Evolutionary conservation across 441 rosid genomes (phyloP).

Genomic region (Biscutella auriculata): DNA sequence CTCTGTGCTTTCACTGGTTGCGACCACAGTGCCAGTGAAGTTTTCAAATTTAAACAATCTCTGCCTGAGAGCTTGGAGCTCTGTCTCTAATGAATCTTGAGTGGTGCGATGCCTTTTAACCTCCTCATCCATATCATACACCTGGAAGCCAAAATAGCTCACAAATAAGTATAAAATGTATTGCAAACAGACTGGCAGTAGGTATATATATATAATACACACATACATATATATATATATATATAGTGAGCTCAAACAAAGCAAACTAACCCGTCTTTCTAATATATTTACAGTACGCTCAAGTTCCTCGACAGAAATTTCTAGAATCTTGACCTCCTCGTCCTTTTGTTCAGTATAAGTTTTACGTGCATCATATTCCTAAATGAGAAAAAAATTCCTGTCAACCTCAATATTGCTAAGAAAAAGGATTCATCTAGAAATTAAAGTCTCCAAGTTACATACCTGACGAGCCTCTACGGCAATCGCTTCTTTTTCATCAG

Average conservation of each 20-base stretch:
- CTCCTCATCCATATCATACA: constrained; percentile 77
- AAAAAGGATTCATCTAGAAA: constrained; percentile 1
- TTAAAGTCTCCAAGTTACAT: constrained; percentile 4
- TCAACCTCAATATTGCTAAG: neutral
- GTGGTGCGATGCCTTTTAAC: constrained; percentile 64
- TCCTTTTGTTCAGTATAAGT: constrained; percentile 75
- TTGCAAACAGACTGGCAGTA: no score
- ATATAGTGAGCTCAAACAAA: constrained; percentile 1
- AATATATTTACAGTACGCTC: constrained; percentile 72
- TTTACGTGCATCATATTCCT: constrained; percentile 81
- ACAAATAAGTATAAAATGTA: neutral
- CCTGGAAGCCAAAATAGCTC: constrained; percentile 34
- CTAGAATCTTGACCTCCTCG: constrained; percentile 84
- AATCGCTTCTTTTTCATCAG: constrained; percentile 86
- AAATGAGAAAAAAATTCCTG: constrained; percentile 7
- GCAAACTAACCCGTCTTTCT: constrained; percentile 66
- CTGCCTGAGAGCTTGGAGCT: constrained; percentile 57
- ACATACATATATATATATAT: neutral
- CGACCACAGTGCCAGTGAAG: constrained; percentile 33
- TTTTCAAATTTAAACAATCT: constrained; percentile 60
- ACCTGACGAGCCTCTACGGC: constrained; percentile 85
- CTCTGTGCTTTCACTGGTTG: constrained; percentile 23
- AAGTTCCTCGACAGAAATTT: constrained; percentile 83
- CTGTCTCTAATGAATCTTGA: constrained; percentile 65
- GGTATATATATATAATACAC: no score